Conservation (phyloP, 805 yeast species). For the Candida ficus region DNA sequence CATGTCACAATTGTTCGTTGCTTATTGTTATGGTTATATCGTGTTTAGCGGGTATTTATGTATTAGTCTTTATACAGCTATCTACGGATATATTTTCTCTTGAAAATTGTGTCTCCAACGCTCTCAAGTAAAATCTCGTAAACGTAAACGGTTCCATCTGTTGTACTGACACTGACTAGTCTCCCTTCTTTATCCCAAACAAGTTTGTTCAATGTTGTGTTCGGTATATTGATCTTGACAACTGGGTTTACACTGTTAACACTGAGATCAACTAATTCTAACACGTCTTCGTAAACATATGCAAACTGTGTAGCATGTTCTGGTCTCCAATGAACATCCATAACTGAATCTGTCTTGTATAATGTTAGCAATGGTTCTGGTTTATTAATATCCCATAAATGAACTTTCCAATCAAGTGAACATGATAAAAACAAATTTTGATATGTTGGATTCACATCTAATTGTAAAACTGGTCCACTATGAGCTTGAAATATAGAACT, state of each 20-base stretch:
- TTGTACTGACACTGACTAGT: too few species aligned
- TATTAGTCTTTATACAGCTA: too few species aligned
- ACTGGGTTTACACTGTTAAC: slow-evolving; percentile 24
- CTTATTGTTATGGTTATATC: too few species aligned
- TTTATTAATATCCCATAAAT: slow-evolving; percentile 22
- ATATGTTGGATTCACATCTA: slow-evolving; percentile 16
- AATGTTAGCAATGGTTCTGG: slow-evolving; percentile 20
- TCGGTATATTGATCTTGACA: slow-evolving; percentile 9
- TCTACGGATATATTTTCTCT: too few species aligned
- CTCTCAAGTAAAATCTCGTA: too few species aligned
- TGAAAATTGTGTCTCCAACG: too few species aligned
- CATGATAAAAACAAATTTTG: slow-evolving; percentile 22
- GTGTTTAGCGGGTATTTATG: too few species aligned
- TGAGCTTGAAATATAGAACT: slow-evolving; percentile 23
- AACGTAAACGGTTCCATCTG: too few species aligned
- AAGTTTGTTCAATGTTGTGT: slow-evolving; percentile 11
- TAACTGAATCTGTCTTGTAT: slow-evolving; percentile 22
- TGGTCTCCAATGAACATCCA: slow-evolving; percentile 27
- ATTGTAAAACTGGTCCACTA: slow-evolving; percentile 23
- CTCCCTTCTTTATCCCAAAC: slow-evolving; percentile 17
- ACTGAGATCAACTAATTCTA: slow-evolving; percentile 29
- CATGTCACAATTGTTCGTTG: too few species aligned
- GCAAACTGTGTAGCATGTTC: slow-evolving; percentile 25
- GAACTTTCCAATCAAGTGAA: slow-evolving; percentile 29
- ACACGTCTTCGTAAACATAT: slow-evolving; percentile 23